A percentile compares a stretch with the other conserved stretches of the same genome.
These are phyloP conservation scores for Ascomycota sp. DNA, from an alignment of 2,329 filamentous ascomycete genomes.

Conservation along the genomic window DNA sequence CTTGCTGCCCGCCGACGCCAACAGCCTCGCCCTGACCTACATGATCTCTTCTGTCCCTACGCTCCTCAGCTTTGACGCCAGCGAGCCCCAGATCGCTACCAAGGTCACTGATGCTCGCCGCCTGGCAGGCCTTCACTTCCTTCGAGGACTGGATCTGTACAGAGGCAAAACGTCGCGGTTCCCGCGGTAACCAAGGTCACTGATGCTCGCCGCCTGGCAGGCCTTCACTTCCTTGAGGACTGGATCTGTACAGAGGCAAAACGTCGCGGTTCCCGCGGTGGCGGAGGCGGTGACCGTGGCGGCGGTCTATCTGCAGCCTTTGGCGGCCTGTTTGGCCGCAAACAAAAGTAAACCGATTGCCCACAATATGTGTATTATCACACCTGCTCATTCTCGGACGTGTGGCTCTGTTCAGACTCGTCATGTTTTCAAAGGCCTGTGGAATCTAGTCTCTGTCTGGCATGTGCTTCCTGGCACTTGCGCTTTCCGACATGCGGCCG, in stretches of 20 bases:
- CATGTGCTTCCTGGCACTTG: no score
- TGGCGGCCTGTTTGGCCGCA: conserved; percentile 21
- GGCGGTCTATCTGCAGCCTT: conserved; percentile 10
- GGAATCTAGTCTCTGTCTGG: no score
- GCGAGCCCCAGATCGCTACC: conserved; percentile 27
- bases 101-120: conserved; percentile 27
- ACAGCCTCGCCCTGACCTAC: conserved; percentile 27
- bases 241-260: conserved; percentile 32
- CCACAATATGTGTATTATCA: no score
- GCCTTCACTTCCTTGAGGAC: conserved; percentile 28
- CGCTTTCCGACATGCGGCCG: no score
- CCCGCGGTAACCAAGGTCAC: conserved; percentile 26
- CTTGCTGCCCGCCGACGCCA: conserved; percentile 19
- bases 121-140: conserved; percentile 26
- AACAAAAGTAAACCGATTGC: conserved; percentile 1
- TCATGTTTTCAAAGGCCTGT: no score
- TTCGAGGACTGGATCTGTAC: conserved; percentile 32
- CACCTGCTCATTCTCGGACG: no score
- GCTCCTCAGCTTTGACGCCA: conserved; percentile 34
- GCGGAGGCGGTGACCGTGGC: conserved; percentile 19
- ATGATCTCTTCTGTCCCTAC: conserved; percentile 39
- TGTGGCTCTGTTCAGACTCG: no score
- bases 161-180: conserved; percentile 26
- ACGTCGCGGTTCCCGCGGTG: conserved; percentile 22
- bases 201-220: conserved; percentile 26